A percentile compares a stretch with the other conserved stretches of the same genome.
phyloP scores from a whole-genome alignment of 2,329 filamentous ascomycete species.

The Cladophialophora carrionii region DNA sequence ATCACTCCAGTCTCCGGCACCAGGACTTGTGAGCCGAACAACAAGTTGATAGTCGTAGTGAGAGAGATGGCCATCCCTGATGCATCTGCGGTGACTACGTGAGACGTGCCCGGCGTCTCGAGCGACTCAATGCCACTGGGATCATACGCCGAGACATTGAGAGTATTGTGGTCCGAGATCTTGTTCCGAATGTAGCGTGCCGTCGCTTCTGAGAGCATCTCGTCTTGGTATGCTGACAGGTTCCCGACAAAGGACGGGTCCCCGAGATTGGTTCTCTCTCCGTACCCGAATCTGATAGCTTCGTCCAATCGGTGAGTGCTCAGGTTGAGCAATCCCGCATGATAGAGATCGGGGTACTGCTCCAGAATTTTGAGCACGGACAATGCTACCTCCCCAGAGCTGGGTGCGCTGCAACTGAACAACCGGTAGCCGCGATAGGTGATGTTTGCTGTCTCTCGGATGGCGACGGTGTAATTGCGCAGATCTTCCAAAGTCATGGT shows the following conservation, averaged over 20 bases:
- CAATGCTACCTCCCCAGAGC: slow-evolving; percentile 75
- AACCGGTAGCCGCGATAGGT: slow-evolving; percentile 73
- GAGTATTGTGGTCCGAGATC: slow-evolving; percentile 73
- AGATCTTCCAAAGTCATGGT: slow-evolving; percentile 83
- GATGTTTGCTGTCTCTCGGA: slow-evolving; percentile 65
- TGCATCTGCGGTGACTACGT: slow-evolving; percentile 66
- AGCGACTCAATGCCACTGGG: slow-evolving; percentile 67
- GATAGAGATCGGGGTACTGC: slow-evolving; percentile 69
- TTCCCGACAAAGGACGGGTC: slow-evolving; percentile 75
- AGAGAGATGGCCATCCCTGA: slow-evolving; percentile 76
- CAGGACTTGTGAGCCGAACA: slow-evolving; percentile 79
- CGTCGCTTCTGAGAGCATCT: slow-evolving; percentile 66
- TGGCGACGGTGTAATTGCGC: slow-evolving; percentile 68
- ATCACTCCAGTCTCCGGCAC: slow-evolving; percentile 82
- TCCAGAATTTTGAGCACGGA: slow-evolving; percentile 81
- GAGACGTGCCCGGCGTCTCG: slow-evolving; percentile 62
- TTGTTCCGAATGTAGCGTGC: slow-evolving; percentile 63
- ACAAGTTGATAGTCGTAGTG: slow-evolving; percentile 84
- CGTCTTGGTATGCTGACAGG: slow-evolving; percentile 64
- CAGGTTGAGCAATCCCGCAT: slow-evolving; percentile 62
- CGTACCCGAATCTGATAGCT: slow-evolving; percentile 88
- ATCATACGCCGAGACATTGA: slow-evolving; percentile 74
- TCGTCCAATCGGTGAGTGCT: slow-evolving; percentile 83
- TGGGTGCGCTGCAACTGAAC: slow-evolving; percentile 71
- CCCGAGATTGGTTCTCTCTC: slow-evolving; percentile 73